Percentiles rank a stretch among this genome's conserved stretches.
Evolutionary conservation across 768 basidiomycete genomes (phyloP).

Genomic region (Russula lepida): DNA sequence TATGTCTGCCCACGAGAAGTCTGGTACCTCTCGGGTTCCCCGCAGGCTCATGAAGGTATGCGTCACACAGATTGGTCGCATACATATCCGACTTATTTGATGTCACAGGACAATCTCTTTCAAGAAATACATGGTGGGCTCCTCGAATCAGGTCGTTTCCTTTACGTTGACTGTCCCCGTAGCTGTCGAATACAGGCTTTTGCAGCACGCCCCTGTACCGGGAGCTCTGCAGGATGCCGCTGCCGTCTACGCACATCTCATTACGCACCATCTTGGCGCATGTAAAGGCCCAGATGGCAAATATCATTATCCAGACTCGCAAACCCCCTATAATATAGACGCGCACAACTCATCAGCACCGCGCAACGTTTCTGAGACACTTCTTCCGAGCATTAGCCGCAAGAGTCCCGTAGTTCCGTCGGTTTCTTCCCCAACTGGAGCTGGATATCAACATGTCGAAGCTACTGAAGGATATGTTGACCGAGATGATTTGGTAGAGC

Average conservation of each 20-base stretch:
- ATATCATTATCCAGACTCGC: constrained; percentile 20
- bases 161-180: background rate
- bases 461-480: background rate
- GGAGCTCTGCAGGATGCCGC: constrained; percentile 46
- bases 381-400: background rate
- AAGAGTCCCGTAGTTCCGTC: background rate
- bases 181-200: constrained; percentile 44
- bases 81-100: background rate
- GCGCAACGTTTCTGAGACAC: background rate
- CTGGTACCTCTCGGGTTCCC: constrained; percentile 42
- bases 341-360: background rate
- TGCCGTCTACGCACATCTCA: constrained; percentile 41
- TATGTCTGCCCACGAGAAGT: constrained; percentile 46
- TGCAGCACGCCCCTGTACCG: constrained; percentile 47
- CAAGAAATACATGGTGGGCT: constrained; percentile 29
- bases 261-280: constrained; percentile 25
- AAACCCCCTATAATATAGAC: constrained; percentile 16
- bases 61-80: background rate
- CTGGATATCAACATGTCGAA: background rate
- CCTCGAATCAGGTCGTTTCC: background rate
- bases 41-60: constrained; percentile 37
- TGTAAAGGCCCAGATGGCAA: constrained; percentile 22
- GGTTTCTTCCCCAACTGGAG: background rate
- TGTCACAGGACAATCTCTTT: constrained; percentile 27
- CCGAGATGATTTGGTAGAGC: background rate